Evolutionary conservation across 1,139 yeast species (phyloP).

Genomic region (Meyerozyma elateridarum): DNA sequence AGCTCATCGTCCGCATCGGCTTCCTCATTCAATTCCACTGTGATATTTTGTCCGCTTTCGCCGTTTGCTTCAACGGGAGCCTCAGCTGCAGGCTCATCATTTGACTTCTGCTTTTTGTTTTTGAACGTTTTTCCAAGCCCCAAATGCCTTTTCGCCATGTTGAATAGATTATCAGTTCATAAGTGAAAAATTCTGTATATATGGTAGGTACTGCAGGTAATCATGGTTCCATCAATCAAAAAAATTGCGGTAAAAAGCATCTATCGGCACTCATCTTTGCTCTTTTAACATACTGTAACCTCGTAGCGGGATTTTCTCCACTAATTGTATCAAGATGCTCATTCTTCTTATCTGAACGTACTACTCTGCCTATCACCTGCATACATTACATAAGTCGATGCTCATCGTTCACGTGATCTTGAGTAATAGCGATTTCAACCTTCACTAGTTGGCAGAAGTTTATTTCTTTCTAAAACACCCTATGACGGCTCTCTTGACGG

Average conservation of each 20-base stretch:
- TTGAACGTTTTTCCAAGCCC: conserved; percentile 71
- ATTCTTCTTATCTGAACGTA: too few relatives aligned
- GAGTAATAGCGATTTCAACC: not conserved
- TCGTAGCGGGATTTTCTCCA: too few relatives aligned
- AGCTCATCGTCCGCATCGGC: conserved; percentile 75
- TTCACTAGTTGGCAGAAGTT: not conserved
- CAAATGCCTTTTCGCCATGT: conserved; percentile 61
- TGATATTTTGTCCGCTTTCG: conserved; percentile 30
- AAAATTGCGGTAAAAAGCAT: too few relatives aligned
- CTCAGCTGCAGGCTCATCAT: conserved; percentile 13
- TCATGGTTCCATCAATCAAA: too few relatives aligned
- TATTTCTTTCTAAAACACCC: not conserved
- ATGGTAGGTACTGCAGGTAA: too few relatives aligned
- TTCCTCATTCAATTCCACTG: conserved; percentile 67
- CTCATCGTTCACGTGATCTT: not conserved
- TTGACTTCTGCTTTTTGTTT: conserved; percentile 45
- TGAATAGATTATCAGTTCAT: not conserved
- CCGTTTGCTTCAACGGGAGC: conserved; percentile 18
- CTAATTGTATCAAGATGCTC: too few relatives aligned
- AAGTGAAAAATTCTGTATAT: conserved; percentile 3
- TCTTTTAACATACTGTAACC: too few relatives aligned
- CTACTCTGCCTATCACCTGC: too few relatives aligned
- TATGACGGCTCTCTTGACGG: conserved; percentile 41
- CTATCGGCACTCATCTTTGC: too few relatives aligned
- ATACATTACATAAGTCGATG: not conserved